Conservation (phyloP, 495 filamentous ascomycete genomes). For the Hypoxylon fuscum region DNA sequence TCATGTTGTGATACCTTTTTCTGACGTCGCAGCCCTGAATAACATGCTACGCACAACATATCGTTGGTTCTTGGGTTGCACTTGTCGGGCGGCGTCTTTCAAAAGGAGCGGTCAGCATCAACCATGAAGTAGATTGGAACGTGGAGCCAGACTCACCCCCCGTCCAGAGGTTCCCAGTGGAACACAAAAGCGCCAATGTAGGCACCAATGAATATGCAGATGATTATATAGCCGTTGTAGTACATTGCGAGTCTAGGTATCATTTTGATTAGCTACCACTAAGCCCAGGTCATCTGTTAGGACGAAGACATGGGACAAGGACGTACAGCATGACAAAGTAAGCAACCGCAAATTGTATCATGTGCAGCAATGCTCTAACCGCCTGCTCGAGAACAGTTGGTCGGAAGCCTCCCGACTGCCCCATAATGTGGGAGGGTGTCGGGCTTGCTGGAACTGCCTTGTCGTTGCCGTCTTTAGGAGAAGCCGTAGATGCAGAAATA, state of each 20-base stretch:
- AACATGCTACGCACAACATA: slow-evolving; percentile 20
- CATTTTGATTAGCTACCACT: not conserved
- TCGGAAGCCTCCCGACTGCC: slow-evolving; percentile 42
- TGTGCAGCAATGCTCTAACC: slow-evolving; percentile 68
- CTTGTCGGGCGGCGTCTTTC: slow-evolving; percentile 25
- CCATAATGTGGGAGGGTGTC: not conserved
- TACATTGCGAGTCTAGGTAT: slow-evolving; percentile 25
- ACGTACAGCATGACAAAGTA: slow-evolving; percentile 72
- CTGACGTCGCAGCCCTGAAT: not conserved
- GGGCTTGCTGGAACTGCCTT: slow-evolving; percentile 3
- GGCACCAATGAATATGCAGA: slow-evolving; percentile 51
- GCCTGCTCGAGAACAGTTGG: slow-evolving; percentile 65
- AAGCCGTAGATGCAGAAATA: not conserved
- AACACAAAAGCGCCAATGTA: slow-evolving; percentile 69
- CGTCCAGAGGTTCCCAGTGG: slow-evolving; percentile 57
- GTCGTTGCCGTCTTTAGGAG: not conserved
- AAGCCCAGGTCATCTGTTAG: not conserved
- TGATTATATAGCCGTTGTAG: slow-evolving; percentile 33
- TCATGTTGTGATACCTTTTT: slow-evolving; percentile 4
- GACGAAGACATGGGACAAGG: not conserved
- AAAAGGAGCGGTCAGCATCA: slow-evolving; percentile 10
- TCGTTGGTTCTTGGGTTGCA: slow-evolving; percentile 23
- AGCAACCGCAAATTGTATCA: slow-evolving; percentile 74
- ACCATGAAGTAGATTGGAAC: not conserved
- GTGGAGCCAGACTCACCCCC: slow-evolving; percentile 7